phyloP scores from a whole-genome alignment of 768 basidiomycete species.

The Ramaria sp. region DNA sequence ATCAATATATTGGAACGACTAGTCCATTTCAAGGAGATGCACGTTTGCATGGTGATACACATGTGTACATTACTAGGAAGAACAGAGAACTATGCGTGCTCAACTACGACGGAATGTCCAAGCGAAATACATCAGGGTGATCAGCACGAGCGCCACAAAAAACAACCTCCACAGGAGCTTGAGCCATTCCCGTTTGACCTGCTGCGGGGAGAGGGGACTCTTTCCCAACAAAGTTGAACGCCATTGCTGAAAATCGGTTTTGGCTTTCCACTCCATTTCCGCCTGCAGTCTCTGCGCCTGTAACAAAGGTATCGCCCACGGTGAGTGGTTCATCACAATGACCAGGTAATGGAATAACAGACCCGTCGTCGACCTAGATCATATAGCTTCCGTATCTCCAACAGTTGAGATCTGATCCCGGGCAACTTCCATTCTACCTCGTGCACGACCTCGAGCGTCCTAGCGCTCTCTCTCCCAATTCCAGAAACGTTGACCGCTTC shows the following conservation, averaged over 20 bases:
- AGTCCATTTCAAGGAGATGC: too few species aligned
- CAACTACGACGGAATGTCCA: not conserved
- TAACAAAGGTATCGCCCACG: not conserved
- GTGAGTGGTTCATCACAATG: not conserved
- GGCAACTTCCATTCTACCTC: conserved; percentile 7
- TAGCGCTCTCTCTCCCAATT: not conserved
- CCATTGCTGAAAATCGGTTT: conserved; percentile 8
- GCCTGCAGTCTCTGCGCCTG: conserved; percentile 4
- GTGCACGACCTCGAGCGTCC: not conserved
- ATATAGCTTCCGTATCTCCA: not conserved
- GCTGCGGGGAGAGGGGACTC: conserved; percentile 4
- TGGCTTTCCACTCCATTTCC: conserved; percentile 4
- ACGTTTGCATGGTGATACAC: too few species aligned
- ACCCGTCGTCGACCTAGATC: conserved; percentile 5
- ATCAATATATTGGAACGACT: too few species aligned
- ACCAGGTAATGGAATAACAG: not conserved
- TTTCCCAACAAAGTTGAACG: conserved; percentile 7
- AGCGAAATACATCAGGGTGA: not conserved
- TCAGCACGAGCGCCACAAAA: not conserved
- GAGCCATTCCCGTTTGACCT: conserved; percentile 7
- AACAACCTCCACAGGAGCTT: not conserved
- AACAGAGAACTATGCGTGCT: not conserved
- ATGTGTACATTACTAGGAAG: not conserved
- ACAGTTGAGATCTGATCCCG: not conserved
- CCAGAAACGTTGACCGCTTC: not conserved